Conservation (phyloP, 805 yeast species). For the Wickerhamiella alocasiicola region DNA sequence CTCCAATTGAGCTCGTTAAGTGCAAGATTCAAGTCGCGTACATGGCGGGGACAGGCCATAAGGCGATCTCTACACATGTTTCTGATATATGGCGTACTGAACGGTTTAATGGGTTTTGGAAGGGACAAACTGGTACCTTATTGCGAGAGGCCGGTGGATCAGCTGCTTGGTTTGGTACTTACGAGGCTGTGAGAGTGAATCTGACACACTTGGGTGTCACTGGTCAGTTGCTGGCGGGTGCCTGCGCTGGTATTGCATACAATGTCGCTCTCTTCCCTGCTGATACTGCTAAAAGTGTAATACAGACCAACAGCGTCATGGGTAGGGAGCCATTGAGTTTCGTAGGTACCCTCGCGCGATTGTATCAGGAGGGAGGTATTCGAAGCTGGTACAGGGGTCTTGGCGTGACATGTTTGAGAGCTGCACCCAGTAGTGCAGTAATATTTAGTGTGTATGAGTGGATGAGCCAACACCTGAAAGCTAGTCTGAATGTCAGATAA, state of each 20-base stretch:
- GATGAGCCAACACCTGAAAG: conserved; percentile 20
- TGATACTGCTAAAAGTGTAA: conserved; percentile 77
- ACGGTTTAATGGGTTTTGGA: conserved; percentile 72
- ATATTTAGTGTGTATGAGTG: conserved; percentile 70
- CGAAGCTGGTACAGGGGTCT: conserved; percentile 71
- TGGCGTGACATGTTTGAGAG: conserved; percentile 66
- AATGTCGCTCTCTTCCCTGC: conserved; percentile 76
- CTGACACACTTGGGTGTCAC: conserved; percentile 12
- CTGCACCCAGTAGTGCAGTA: conserved; percentile 81
- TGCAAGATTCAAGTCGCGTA: conserved; percentile 66
- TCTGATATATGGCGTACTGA: conserved; percentile 32
- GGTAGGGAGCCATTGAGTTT: conserved; percentile 28
- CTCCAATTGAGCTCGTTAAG: conserved; percentile 87
- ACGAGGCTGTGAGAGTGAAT: conserved; percentile 39
- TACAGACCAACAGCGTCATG: conserved; percentile 49
- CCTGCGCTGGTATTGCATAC: conserved; percentile 72
- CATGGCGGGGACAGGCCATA: conserved; percentile 9
- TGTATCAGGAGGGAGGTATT: conserved; percentile 46
- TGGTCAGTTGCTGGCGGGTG: conserved; percentile 53
- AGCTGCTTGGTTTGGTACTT: conserved; percentile 88
- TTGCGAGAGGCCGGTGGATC: conserved; percentile 81
- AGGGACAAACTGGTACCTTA: conserved; percentile 72
- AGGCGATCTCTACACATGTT: conserved; percentile 28
- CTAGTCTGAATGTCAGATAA: too few species aligned
- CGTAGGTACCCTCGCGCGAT: conserved; percentile 30